Conservation (phyloP, 768 basidiomycete genomes). For the Hebeloma cylindrosporum region DNA sequence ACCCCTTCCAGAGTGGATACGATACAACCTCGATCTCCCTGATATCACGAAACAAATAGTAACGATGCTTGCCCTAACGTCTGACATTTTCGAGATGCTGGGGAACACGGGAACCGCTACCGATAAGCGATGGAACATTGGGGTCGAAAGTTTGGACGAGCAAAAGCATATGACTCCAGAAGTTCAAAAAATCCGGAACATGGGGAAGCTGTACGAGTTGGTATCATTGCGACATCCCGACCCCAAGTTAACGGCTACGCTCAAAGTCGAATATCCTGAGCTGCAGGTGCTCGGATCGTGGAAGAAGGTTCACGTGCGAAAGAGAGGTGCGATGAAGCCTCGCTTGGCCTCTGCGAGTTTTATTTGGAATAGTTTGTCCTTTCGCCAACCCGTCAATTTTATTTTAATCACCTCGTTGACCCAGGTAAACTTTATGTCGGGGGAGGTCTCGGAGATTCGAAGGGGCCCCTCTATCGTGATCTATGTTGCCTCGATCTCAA, state of each 20-base stretch:
- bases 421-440: conserved; percentile 4
- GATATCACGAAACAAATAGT: too few relatives aligned
- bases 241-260: too few relatives aligned
- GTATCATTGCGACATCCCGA: too few relatives aligned
- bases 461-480: conserved; percentile 4
- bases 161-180: too few relatives aligned
- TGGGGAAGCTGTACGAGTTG: too few relatives aligned
- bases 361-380: background rate
- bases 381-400: too few relatives aligned
- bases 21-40: too few relatives aligned
- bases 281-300: conserved; percentile 9
- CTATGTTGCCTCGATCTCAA: conserved; percentile 6
- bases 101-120: background rate
- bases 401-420: background rate
- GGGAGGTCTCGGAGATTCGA: background rate
- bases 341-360: conserved; percentile 6
- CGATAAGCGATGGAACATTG: background rate
- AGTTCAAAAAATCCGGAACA: too few relatives aligned
- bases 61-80: background rate
- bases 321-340: background rate
- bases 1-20: too few relatives aligned
- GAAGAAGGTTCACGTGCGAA: conserved; percentile 1
- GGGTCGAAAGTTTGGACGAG: background rate
- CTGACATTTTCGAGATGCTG: background rate
- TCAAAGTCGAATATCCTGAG: too few relatives aligned